These are phyloP conservation scores for Fusarium sarcochroum DNA, from an alignment of 2,329 filamentous ascomycete species.

Conservation along the genomic window DNA sequence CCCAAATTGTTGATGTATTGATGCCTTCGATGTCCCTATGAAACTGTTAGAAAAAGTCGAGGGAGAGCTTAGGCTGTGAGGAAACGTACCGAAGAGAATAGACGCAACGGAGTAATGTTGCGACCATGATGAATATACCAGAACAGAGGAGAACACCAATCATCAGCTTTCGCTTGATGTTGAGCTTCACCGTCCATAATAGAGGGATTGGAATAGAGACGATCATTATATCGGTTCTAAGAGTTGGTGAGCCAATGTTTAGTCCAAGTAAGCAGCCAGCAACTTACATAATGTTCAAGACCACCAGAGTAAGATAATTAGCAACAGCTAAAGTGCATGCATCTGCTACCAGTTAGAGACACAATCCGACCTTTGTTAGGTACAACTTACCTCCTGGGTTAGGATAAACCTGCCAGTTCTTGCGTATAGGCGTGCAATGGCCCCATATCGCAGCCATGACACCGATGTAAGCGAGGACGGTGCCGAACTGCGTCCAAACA, in stretches of 20 bases:
- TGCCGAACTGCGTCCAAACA: slow-evolving; percentile 51
- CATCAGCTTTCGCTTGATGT: slow-evolving; percentile 55
- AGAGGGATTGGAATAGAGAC: slow-evolving; percentile 58
- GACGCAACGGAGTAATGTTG: slow-evolving; percentile 59
- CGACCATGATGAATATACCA: slow-evolving; percentile 60
- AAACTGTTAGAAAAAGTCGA: neutral
- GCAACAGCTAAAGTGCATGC: slow-evolving; percentile 53
- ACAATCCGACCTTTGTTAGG: fast-evolving
- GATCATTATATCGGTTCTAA: slow-evolving; percentile 57
- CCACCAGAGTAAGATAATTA: slow-evolving; percentile 56
- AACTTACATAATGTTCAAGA: slow-evolving; percentile 55
- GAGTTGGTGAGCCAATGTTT: slow-evolving; percentile 10
- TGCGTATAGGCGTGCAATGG: slow-evolving; percentile 55
- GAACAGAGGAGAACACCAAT: slow-evolving; percentile 58
- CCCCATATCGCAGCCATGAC: slow-evolving; percentile 54
- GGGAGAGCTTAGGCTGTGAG: fast-evolving
- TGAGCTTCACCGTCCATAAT: slow-evolving; percentile 57
- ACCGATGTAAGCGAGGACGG: slow-evolving; percentile 51
- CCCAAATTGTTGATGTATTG: slow-evolving; percentile 59
- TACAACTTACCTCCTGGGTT: slow-evolving; percentile 55
- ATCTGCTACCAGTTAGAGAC: slow-evolving; percentile 41
- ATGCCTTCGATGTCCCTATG: slow-evolving; percentile 52
- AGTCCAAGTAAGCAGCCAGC: no score
- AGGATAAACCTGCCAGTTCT: slow-evolving; percentile 58
- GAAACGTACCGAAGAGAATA: slow-evolving; percentile 49